Conservation (phyloP, 495 filamentous ascomycete species). For the Lentithecium fluviatile region DNA sequence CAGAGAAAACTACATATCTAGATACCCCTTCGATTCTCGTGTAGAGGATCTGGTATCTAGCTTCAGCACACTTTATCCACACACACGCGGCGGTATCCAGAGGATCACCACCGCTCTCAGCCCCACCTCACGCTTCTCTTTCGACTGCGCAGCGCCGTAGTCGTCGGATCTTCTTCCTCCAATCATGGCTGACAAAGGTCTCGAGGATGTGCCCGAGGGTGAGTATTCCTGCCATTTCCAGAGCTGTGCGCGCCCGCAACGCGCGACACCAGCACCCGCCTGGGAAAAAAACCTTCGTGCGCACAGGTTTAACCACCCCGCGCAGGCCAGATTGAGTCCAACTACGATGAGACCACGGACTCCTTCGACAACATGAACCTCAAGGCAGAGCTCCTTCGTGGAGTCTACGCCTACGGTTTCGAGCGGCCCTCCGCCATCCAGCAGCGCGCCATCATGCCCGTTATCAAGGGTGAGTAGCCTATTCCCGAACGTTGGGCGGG, state of each 20-base stretch:
- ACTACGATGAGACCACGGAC: conserved; percentile 99
- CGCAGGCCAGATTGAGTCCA: conserved; percentile 96
- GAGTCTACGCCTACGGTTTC: conserved; percentile 99
- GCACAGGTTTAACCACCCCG: conserved; percentile 18
- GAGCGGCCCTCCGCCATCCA: conserved; percentile 99
- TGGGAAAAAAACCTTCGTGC: conserved; percentile 20
- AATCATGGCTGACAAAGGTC: conserved; percentile 98
- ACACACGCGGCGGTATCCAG: conserved; percentile 39
- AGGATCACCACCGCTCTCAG: conserved; percentile 41
- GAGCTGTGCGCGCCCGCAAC: neutral
- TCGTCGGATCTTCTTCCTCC: conserved; percentile 60
- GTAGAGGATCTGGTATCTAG: conserved; percentile 44
- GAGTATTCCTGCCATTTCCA: conserved; percentile 33
- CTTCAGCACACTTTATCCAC: conserved; percentile 26
- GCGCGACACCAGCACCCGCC: conserved; percentile 25
- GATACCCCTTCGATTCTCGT: conserved; percentile 42
- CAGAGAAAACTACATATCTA: conserved; percentile 26
- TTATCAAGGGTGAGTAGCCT: conserved; percentile 87
- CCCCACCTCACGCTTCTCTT: conserved; percentile 35
- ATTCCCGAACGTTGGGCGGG: neutral
- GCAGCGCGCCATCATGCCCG: conserved; percentile 98
- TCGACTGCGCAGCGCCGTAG: conserved; percentile 67
- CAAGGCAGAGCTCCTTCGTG: conserved; percentile 93
- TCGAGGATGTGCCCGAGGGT: conserved; percentile 94
- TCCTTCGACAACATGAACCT: conserved; percentile 98